Evolutionary conservation across 2,329 filamentous ascomycete species (phyloP).

Genomic region (Leptodontidium sp.): DNA sequence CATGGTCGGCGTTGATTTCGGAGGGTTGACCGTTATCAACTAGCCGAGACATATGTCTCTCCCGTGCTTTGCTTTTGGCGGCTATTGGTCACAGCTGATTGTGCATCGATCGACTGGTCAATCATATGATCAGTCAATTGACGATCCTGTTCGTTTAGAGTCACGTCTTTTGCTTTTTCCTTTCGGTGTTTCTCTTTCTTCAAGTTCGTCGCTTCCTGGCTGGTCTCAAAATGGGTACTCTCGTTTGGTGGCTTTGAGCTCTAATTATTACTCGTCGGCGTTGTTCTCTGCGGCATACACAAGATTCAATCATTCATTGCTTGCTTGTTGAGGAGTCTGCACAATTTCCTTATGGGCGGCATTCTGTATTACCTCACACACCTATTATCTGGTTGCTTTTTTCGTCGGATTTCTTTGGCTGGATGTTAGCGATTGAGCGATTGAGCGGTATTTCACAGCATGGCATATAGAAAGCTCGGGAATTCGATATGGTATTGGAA

Average conservation of each 20-base stretch:
- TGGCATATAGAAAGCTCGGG: slow-evolving; percentile 1
- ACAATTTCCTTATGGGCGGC: not conserved
- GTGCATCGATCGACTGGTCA: not conserved
- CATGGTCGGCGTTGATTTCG: slow-evolving; percentile 40
- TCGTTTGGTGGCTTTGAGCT: not conserved
- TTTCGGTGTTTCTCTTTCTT: not conserved
- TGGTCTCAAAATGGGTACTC: no score
- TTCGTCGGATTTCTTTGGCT: not conserved
- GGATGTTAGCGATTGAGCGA: slow-evolving; percentile 7
- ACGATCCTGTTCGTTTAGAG: not conserved
- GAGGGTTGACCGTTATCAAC: slow-evolving; percentile 36
- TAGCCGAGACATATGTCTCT: slow-evolving; percentile 5
- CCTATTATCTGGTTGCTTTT: not conserved
- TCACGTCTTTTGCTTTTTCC: not conserved
- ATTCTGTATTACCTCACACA: slow-evolving; percentile 1
- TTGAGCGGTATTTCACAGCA: not conserved
- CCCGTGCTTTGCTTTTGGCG: not conserved
- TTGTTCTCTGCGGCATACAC: not conserved
- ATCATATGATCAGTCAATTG: no score
- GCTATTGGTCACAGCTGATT: not conserved
- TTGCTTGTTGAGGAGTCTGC: not conserved
- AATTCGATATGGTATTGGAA: not conserved
- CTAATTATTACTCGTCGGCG: not conserved
- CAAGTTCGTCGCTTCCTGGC: not conserved
- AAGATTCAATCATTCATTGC: not conserved